Evolutionary conservation across 345 rosid genomes (phyloP).

Genomic region (Toxicodendron radicans): DNA sequence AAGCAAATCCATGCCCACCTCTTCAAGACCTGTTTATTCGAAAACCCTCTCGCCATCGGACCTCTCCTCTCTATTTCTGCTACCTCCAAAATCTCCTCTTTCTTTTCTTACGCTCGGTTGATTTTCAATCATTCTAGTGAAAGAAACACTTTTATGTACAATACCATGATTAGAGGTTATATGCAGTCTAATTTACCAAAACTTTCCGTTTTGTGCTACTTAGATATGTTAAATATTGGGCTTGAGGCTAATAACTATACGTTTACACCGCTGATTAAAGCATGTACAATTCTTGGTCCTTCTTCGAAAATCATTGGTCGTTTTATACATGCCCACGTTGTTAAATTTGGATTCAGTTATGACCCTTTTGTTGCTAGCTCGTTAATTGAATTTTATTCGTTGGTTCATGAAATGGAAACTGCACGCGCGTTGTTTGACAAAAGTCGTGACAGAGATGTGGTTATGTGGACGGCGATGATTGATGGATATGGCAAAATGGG

Average conservation of each 20-base stretch:
- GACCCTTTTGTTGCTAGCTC: slow-evolving; percentile 40
- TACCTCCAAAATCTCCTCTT: slow-evolving; percentile 19
- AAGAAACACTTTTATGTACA: slow-evolving; percentile 37
- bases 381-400: slow-evolving; percentile 34
- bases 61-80: slow-evolving; percentile 31
- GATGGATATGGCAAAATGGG: slow-evolving; percentile 35
- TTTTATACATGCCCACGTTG: slow-evolving; percentile 35
- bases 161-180: slow-evolving; percentile 33
- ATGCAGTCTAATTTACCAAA: slow-evolving; percentile 22
- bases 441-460: slow-evolving; percentile 32
- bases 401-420: slow-evolving; percentile 15
- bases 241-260: slow-evolving; percentile 32
- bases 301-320: slow-evolving; percentile 12
- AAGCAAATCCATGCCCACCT: slow-evolving; percentile 37
- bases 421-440: slow-evolving; percentile 32
- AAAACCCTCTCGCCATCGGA: slow-evolving; percentile 28
- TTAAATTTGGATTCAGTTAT: slow-evolving; percentile 27
- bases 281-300: slow-evolving; percentile 27
- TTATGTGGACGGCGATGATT: slow-evolving; percentile 32
- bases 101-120: slow-evolving; percentile 31
- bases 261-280: slow-evolving; percentile 38
- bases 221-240: slow-evolving; percentile 29
- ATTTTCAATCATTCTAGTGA: slow-evolving; percentile 22
- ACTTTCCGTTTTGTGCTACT: slow-evolving; percentile 25
- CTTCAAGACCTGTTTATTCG: slow-evolving; percentile 21